Percentiles rank a stretch among this genome's conserved stretches.
phyloP scores from a whole-genome alignment of 2,329 filamentous ascomycete species.

The Alternaria sp. region DNA sequence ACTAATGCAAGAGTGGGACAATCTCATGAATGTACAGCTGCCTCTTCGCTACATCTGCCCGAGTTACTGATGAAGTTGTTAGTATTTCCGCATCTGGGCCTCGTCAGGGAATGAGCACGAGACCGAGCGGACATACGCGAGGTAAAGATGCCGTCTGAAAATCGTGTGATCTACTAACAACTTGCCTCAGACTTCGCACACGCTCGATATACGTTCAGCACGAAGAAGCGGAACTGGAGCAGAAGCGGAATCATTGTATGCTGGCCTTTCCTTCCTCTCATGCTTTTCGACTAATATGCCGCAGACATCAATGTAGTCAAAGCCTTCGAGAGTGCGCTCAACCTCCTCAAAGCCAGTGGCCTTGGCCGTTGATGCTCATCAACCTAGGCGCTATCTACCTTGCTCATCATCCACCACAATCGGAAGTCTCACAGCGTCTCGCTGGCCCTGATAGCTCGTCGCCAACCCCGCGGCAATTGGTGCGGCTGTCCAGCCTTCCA shows the following conservation, averaged over 20 bases:
- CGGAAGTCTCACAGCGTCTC: background rate
- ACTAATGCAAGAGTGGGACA: slow-evolving; percentile 70
- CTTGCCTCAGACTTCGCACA: slow-evolving; percentile 70
- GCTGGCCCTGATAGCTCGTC: background rate
- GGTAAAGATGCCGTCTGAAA: slow-evolving; percentile 54
- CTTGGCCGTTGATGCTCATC: slow-evolving; percentile 36
- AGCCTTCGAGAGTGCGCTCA: slow-evolving; percentile 58
- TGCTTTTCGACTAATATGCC: background rate
- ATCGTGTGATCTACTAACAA: background rate
- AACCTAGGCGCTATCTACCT: slow-evolving; percentile 33
- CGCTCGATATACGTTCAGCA: slow-evolving; percentile 77
- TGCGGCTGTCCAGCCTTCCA: background rate
- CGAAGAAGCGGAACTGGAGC: slow-evolving; percentile 72
- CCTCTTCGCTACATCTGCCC: background rate
- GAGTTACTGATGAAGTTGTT: slow-evolving; percentile 14
- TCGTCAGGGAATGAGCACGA: slow-evolving; percentile 74
- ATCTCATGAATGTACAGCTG: slow-evolving; percentile 46
- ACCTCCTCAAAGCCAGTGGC: slow-evolving; percentile 46
- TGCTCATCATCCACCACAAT: slow-evolving; percentile 12
- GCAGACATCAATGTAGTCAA: slow-evolving; percentile 55
- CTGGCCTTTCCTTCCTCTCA: background rate
- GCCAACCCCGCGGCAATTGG: background rate
- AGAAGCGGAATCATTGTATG: slow-evolving; percentile 83
- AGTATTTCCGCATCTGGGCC: slow-evolving; percentile 86
- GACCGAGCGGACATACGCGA: slow-evolving; percentile 76